Evolutionary conservation across 169 alveolate species (phyloP).

Genomic region (Plasmodium billcollinsi): DNA sequence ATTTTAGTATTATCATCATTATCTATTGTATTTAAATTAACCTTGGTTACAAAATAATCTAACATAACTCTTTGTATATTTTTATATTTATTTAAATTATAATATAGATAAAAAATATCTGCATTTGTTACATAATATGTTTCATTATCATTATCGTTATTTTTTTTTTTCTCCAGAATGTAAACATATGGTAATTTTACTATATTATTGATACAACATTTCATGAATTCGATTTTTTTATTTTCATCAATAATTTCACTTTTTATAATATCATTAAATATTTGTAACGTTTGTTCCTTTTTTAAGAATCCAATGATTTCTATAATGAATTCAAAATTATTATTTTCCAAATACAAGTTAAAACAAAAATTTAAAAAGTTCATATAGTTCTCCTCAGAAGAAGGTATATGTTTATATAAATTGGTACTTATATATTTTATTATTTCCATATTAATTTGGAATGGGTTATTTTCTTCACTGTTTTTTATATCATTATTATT

Average conservation of each 20-base stretch:
- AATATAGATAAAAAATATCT: slow-evolving; percentile 73
- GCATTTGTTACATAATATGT: slow-evolving; percentile 66
- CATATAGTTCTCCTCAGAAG: slow-evolving; percentile 28
- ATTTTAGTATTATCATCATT: slow-evolving; percentile 60
- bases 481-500: slow-evolving; percentile 3
- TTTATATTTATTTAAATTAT: slow-evolving; percentile 70
- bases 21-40: slow-evolving; percentile 37
- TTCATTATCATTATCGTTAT: slow-evolving; percentile 73
- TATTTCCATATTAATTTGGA: slow-evolving; percentile 69
- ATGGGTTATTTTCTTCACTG: slow-evolving; percentile 21
- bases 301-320: slow-evolving; percentile 61
- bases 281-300: slow-evolving; percentile 64
- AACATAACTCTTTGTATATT: slow-evolving; percentile 73
- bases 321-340: slow-evolving; percentile 53
- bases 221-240: slow-evolving; percentile 59
- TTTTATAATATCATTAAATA: slow-evolving; percentile 72
- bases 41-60: slow-evolving; percentile 76
- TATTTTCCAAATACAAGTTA: slow-evolving; percentile 68
- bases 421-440: slow-evolving; percentile 55
- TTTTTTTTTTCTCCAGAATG: slow-evolving; percentile 25
- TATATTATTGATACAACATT: slow-evolving; percentile 51
- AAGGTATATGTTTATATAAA: slow-evolving; percentile 25
- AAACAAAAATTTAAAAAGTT: slow-evolving; percentile 62
- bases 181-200: slow-evolving; percentile 65
- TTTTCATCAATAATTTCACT: slow-evolving; percentile 46